Evolutionary conservation across 352 stramenopile species (phyloP).

Genomic region (Globisporangium barbulae): DNA sequence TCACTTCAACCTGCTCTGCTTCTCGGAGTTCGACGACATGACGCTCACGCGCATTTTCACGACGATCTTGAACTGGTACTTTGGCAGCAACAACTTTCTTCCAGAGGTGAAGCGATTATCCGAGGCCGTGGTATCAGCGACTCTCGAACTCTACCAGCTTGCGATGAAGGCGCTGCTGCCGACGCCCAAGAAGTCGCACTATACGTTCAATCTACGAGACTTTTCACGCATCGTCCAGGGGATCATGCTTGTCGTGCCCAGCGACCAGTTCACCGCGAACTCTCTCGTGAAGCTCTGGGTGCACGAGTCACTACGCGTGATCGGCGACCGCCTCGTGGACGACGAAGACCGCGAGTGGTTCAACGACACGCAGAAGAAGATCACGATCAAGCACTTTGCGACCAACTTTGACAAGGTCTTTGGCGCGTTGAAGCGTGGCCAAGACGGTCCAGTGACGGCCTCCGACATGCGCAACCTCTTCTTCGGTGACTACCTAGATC

Average conservation of each 20-base stretch:
- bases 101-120: constrained; percentile 70
- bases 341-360: constrained; percentile 93
- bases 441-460: constrained; percentile 67
- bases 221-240: constrained; percentile 93
- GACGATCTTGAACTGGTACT: constrained; percentile 90
- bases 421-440: constrained; percentile 64
- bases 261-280: constrained; percentile 77
- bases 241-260: constrained; percentile 88
- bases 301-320: constrained; percentile 93
- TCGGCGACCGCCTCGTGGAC: constrained; percentile 93
- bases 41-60: constrained; percentile 92
- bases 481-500: constrained; percentile 91
- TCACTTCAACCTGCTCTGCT: constrained; percentile 93
- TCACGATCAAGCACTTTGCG: constrained; percentile 86
- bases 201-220: constrained; percentile 95
- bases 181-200: constrained; percentile 94
- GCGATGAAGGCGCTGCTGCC: constrained; percentile 85
- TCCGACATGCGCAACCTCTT: constrained; percentile 90
- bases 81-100: constrained; percentile 58
- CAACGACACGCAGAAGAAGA: constrained; percentile 84
- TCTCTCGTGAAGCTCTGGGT: constrained; percentile 91
- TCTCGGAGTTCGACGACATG: constrained; percentile 92
- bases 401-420: constrained; percentile 89
- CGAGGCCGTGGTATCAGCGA: constrained; percentile 84
- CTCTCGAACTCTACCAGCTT: constrained; percentile 89